Base-by-base conservation (phyloP, 176 grass and related monocot species). In the Otatea glauca region DNA sequence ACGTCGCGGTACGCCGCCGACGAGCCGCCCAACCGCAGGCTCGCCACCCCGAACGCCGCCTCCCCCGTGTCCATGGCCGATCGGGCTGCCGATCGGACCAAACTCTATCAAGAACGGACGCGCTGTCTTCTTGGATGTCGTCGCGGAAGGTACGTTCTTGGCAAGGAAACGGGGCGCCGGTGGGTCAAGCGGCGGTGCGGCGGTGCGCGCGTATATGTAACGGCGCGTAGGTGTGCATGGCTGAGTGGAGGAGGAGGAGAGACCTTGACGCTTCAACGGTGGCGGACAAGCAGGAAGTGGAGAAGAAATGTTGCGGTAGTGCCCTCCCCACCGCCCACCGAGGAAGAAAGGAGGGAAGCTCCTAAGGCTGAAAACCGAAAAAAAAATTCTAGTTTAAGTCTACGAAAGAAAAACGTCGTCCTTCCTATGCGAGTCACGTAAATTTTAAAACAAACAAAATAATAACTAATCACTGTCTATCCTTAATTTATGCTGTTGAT, bases 11-110 rank as follows among this genome's bases (percentile, higher is more conserved):
- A 85, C 51, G 51, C 18, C 1, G 17, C 6, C 6, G 51, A 55
- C 32, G 87, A 92, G 58, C 74, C 54, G 68, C 80, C 41, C 29
- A 43, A 18, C 8, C 79, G 77, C 49, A 86, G 53, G 63, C 90
- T 92, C 18, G 83, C 75, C 67, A 87, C 68, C 27, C 90, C 68
- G 41, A 88, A 84, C 39, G 89, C 82, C 72, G 82, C 32, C 72
- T 76, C 53, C 18, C 82, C 72, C 1, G 82, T 84, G 9, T 84
- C 72, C 82, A 84, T 84, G 12, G 27, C 43, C 4, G 8, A 37
- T 14, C 34, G 39, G 15, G 17, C 15, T 0, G 27, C 43, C 4
- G 8, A 37, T 14, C 34, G 39, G 15, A 51, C 15, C 1, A 16
- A 18, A 21, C 14, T 20, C 15, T 7, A 34, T 0, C 17, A 55